These are phyloP conservation scores for Elsinoe fawcettii DNA, from an alignment of 2,329 filamentous ascomycete genomes.

Conservation along the genomic window DNA sequence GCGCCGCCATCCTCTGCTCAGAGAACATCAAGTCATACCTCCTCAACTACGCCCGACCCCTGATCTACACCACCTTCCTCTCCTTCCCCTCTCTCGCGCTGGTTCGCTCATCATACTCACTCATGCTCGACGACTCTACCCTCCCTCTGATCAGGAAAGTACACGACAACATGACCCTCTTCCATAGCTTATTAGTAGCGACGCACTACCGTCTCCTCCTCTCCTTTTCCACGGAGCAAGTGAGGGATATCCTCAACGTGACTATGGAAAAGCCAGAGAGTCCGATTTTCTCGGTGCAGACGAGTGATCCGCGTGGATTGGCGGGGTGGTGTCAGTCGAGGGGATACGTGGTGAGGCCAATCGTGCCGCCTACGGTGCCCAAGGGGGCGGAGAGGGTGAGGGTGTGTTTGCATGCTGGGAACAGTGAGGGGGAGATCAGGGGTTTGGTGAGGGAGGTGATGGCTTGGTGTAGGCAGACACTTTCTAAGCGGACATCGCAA, in stretches of 20 bases:
- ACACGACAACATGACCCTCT: conserved; percentile 39
- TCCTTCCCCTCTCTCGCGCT: conserved; percentile 53
- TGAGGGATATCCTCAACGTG: conserved; percentile 25
- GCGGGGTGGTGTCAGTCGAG: conserved; percentile 52
- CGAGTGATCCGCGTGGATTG: conserved; percentile 49
- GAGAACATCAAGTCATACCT: conserved; percentile 54
- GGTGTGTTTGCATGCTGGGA: conserved; percentile 61
- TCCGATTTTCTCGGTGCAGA: conserved; percentile 59
- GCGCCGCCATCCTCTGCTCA: conserved; percentile 59
- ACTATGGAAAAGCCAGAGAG: conserved; percentile 41
- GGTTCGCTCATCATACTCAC: conserved; percentile 51
- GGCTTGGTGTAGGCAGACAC: conserved; percentile 37
- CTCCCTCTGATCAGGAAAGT: conserved; percentile 32
- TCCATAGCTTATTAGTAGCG: conserved; percentile 33
- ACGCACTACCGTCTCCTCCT: conserved; percentile 39
- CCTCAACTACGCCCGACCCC: conserved; percentile 66
- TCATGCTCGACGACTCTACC: conserved; percentile 46
- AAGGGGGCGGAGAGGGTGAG: conserved; percentile 55
- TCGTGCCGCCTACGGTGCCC: conserved; percentile 62
- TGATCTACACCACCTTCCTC: conserved; percentile 69
- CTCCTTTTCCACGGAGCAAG: conserved; percentile 22
- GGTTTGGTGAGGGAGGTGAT: conserved; percentile 43
- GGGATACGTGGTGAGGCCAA: conserved; percentile 55
- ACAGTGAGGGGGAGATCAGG: conserved; percentile 51
- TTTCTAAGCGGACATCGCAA: neutral